phyloP scores from a whole-genome alignment of 2,329 filamentous ascomycete genomes.

The Dothistroma pini region DNA sequence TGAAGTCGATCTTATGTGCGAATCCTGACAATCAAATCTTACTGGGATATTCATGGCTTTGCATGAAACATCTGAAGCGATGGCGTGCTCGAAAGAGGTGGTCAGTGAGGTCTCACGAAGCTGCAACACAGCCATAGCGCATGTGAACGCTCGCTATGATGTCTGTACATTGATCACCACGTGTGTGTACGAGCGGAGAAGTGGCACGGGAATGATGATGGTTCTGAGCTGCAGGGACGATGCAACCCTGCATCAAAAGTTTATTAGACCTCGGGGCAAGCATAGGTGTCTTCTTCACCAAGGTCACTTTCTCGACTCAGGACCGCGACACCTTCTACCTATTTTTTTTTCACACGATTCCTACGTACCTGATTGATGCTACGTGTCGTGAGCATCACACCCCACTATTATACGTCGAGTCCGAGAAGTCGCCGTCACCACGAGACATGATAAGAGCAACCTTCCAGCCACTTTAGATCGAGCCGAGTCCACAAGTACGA shows the following conservation, averaged over 20 bases:
- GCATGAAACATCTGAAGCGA: background rate
- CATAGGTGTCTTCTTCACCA: background rate
- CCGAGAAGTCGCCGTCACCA: constrained; percentile 5
- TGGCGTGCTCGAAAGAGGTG: background rate
- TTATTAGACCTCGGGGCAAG: background rate
- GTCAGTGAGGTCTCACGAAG: background rate
- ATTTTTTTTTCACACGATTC: background rate
- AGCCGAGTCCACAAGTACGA: background rate
- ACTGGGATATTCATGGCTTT: background rate
- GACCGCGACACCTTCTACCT: background rate
- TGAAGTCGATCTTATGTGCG: no score
- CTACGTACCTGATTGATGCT: background rate
- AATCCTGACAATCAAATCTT: background rate
- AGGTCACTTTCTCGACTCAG: background rate
- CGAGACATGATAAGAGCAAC: background rate
- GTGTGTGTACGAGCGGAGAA: background rate
- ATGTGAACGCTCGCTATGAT: background rate
- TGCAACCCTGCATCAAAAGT: background rate
- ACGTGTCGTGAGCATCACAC: constrained; percentile 4
- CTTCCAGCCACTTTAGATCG: constrained; percentile 3
- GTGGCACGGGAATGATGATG: background rate
- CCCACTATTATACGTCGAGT: background rate
- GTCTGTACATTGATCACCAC: background rate
- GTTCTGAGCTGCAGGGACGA: background rate
- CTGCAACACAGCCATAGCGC: background rate